Evolutionary conservation across 2,329 filamentous ascomycete species (phyloP), one percentile per base, ranked within the genome.

Genomic region (Fusarium denticulatum): DNA sequence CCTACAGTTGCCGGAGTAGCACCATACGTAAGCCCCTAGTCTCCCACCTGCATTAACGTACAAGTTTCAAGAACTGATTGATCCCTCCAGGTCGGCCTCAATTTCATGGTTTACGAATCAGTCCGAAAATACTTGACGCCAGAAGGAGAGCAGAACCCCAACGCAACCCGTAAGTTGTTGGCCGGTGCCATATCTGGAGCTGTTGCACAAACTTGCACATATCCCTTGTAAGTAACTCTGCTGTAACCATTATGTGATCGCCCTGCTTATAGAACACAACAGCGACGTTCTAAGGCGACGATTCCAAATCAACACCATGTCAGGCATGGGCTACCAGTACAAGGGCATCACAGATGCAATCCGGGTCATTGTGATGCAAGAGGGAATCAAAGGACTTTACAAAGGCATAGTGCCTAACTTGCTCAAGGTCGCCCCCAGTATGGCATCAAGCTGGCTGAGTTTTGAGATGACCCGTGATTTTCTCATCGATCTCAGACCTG

Each of bases 241-340:
- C 24, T 18, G 13, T 49, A 34, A 7, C 22, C 16, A 7, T 10
- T 22, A 18, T 76, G 61, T 71, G 78, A 80, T 81, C 68, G 80
- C 36, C 58, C 20, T 15, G 24, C 10, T 53, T 18, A 72, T 57
- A 24, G 18, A 7, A 28, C 24, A 43, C 50, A 20, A 20, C 14
- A 96, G 94, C 81, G 95, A 97, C 80, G 96, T 99, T 6, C 87
- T 99, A 61, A 93, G 96, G 37, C 91, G 96, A 68, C 90, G 96
- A 57, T 99, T 99, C 82, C 96, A 99, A 81, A 96, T 99, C 85
- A 99, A 99, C 84, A 98, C 96, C 60, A 99, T 99, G 96, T 94
- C 93, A 53, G 96, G 96, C 58, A 96, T 99, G 91, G 96, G 96
- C 57, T 98, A 98, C 83, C 91, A 96, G 81, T 99, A 99, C 85